Base-by-base conservation (phyloP, 2,329 filamentous ascomycete species). In the Diaporthe sp. region DNA sequence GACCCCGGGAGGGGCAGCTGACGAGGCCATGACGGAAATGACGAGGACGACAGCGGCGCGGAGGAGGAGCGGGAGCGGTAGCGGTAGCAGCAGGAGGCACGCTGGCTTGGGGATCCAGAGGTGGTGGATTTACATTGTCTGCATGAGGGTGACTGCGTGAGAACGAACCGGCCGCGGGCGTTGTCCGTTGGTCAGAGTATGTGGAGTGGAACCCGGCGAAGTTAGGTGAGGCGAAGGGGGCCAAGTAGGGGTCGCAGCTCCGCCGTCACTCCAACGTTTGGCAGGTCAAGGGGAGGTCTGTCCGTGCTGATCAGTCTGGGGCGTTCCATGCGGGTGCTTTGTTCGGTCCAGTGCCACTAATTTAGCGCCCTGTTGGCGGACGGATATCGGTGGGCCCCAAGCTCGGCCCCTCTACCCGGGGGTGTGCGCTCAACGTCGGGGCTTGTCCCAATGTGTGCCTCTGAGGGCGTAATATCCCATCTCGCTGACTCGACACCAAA, bases 11-110 rank as follows among this genome's bases (percentile, higher is more conserved):
- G 77, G 49, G 51, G 76, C 77, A 65, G 78, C 65, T 60, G 65
- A 63, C 28, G 80, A 75, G 80, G 78, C 82, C 85, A 81, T 83
- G 42, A 28, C 55, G 25, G 37, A 9, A n/a, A 81, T 83, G 42
- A 37, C 55, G 25, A 20, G 15, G 34, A 44, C 37, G 34, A 22
- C 42, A n/a, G 28, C 37, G 34, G 25, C 15, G 15, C 42, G 7
- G 57, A 39, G 17, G 47, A 17, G n/a, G 53, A 25, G 47, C 9
- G 15, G 22, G 44, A 55, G 34, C 44, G 10, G 44, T 12, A 65
- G 37, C 44, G 55, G n/a, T 39, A 55, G 47, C 39, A 31, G 3
- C 9, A 55, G 10, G 17, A 65, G 47, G 58, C 65, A 55, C 65
- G 49, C 65, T 70, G 65, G 65, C 65, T 70, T 70, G 65, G n/a